A percentile compares a stretch with the other conserved stretches of the same genome.
Conservation (phyloP, 2,329 filamentous ascomycete genomes). For the Diaporthe ampelina region DNA sequence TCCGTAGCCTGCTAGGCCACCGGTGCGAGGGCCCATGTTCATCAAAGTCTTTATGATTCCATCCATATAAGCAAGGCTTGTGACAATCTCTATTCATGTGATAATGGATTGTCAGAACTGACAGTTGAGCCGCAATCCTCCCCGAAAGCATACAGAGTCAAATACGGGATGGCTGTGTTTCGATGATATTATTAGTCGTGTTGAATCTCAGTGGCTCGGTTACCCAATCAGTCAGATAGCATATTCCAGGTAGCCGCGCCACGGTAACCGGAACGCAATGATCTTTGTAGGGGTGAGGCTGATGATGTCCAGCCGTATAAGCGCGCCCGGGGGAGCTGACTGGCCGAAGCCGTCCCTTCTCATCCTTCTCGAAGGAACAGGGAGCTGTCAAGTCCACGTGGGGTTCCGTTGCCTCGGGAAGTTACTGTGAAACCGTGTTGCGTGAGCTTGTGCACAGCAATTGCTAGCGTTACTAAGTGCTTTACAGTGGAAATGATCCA, state of each 20-base stretch:
- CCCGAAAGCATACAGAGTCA: not conserved
- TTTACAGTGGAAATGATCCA: not conserved
- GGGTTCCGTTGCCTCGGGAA: not conserved
- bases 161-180: not conserved
- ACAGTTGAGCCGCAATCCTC: not conserved
- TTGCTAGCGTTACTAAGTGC: not conserved
- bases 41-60: not conserved
- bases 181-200: slow-evolving; percentile 4
- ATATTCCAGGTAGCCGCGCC: too few relatives aligned
- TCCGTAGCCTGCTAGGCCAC: not conserved
- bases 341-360: not conserved
- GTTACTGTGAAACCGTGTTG: not conserved
- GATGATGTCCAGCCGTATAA: not conserved
- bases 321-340: slow-evolving; percentile 1
- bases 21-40: not conserved
- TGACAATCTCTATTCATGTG: too few relatives aligned
- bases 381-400: not conserved
- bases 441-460: not conserved
- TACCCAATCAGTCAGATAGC: not conserved
- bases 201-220: not conserved
- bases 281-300: slow-evolving; percentile 5
- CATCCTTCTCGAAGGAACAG: slow-evolving; percentile 9
- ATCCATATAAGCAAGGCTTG: too few relatives aligned
- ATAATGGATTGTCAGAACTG: too few relatives aligned
- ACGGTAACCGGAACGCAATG: too few relatives aligned